Conservation (phyloP, 2,329 filamentous ascomycete species). For the Rhynchosporium agropyri region DNA sequence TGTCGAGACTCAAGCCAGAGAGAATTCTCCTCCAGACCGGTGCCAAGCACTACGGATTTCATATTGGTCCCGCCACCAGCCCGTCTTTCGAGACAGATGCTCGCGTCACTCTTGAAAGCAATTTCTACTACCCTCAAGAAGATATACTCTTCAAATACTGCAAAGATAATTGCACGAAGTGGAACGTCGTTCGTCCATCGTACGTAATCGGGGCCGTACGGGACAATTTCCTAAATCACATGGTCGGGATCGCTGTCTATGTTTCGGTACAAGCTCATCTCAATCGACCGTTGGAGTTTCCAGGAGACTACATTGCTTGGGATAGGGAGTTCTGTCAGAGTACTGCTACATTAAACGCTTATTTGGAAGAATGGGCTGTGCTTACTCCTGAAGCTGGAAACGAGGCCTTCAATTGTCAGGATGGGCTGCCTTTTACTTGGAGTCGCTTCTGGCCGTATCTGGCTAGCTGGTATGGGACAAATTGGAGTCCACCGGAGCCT, state of each 20-base stretch:
- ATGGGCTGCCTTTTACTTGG: neutral
- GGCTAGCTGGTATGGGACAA: neutral
- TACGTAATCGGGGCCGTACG: neutral
- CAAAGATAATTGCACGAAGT: neutral
- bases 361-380: neutral
- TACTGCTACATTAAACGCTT: neutral
- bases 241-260: conserved; percentile 3
- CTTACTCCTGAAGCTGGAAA: neutral
- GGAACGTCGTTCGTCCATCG: neutral
- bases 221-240: neutral
- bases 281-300: neutral
- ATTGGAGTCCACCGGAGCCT: neutral
- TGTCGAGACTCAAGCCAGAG: neutral
- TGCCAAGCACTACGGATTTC: conserved; percentile 1
- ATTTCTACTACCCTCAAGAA: neutral
- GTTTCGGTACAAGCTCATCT: neutral
- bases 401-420: neutral
- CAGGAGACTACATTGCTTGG: neutral
- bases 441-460: neutral
- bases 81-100: neutral
- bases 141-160: neutral
- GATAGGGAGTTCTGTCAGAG: neutral
- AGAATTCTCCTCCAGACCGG: conserved; percentile 2
- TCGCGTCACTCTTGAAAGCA: neutral
- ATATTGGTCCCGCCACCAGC: neutral